These are phyloP conservation scores for Zarea fungicola DNA, from an alignment of 2,329 filamentous ascomycete species.

Conservation along the genomic window DNA sequence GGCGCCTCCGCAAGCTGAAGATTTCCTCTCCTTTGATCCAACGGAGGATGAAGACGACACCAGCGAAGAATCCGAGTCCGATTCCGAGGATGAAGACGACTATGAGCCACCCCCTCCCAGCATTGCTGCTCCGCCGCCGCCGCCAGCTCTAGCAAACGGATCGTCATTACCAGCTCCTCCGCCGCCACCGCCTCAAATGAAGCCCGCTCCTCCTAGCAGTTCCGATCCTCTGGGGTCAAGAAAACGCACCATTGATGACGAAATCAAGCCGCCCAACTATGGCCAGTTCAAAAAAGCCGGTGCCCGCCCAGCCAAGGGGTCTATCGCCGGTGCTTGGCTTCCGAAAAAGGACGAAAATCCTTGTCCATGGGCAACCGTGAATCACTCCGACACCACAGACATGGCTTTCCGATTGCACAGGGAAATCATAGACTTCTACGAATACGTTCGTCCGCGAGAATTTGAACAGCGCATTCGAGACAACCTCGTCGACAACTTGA, in stretches of 20 bases:
- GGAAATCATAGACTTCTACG: conserved; percentile 84
- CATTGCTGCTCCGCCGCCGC: neutral
- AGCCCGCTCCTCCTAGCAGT: conserved; percentile 21
- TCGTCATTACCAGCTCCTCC: conserved; percentile 15
- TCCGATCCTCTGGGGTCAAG: conserved; percentile 53
- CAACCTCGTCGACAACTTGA: conserved; percentile 66
- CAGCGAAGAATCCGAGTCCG: conserved; percentile 13
- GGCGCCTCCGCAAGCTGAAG: conserved; percentile 57
- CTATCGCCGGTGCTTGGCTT: conserved; percentile 49
- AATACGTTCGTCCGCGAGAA: conserved; percentile 70
- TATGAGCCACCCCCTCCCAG: conserved; percentile 18
- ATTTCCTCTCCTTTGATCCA: conserved; percentile 85
- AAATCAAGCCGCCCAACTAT: conserved; percentile 55
- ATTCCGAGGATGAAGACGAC: conserved; percentile 15
- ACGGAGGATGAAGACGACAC: conserved; percentile 48
- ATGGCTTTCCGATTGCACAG: conserved; percentile 71
- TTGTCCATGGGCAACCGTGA: conserved; percentile 58
- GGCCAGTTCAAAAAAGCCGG: conserved; percentile 46
- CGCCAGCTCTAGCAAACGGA: neutral
- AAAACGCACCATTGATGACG: conserved; percentile 70
- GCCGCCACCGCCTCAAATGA: conserved; percentile 16
- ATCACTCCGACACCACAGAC: conserved; percentile 49
- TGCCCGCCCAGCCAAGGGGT: conserved; percentile 45
- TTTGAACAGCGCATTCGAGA: conserved; percentile 74
- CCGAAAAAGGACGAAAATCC: conserved; percentile 35